phyloP scores from a whole-genome alignment of 2,329 filamentous ascomycete genomes.

The Zarea fungicola region DNA sequence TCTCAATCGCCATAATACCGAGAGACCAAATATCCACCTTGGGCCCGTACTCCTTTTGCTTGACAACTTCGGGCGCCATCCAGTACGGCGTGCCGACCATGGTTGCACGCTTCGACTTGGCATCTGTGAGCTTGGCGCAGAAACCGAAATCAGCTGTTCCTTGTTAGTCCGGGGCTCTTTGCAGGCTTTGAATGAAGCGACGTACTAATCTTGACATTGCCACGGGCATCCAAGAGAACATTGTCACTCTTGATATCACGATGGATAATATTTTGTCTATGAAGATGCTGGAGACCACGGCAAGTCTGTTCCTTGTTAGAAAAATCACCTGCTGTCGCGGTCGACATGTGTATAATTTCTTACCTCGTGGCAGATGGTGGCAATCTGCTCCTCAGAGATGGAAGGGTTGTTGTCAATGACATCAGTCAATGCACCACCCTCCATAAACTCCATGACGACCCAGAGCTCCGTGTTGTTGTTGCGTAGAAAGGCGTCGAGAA shows the following conservation, averaged over 20 bases:
- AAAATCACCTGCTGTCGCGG: too few species aligned
- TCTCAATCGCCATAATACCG: slow-evolving; percentile 99
- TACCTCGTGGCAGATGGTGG: slow-evolving; percentile 95
- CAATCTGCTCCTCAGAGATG: slow-evolving; percentile 95
- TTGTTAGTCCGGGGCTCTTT: too few species aligned
- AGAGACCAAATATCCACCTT: slow-evolving; percentile 99
- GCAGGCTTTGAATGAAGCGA: too few species aligned
- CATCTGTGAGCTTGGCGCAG: slow-evolving; percentile 95
- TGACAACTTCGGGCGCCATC: slow-evolving; percentile 99
- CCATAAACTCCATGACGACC: slow-evolving; percentile 99
- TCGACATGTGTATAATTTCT: too few species aligned
- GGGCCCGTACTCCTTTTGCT: slow-evolving; percentile 97
- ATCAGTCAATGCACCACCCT: slow-evolving; percentile 93
- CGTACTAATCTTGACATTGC: slow-evolving; percentile 96
- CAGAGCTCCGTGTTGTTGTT: slow-evolving; percentile 95
- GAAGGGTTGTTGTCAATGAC: slow-evolving; percentile 96
- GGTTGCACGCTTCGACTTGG: slow-evolving; percentile 93
- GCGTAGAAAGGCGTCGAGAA: slow-evolving; percentile 91
- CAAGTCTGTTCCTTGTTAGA: slow-evolving; percentile 91
- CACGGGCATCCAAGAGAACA: slow-evolving; percentile 86
- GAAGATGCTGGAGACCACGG: slow-evolving; percentile 87
- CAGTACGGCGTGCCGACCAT: slow-evolving; percentile 99
- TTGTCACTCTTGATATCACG: slow-evolving; percentile 99
- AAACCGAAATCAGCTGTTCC: slow-evolving; percentile 92
- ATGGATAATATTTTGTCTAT: slow-evolving; percentile 95